A percentile compares a stretch with the other conserved stretches of the same genome.
Evolutionary conservation across 2,329 filamentous ascomycete species (phyloP).

Genomic region (Elsinoe australis): DNA sequence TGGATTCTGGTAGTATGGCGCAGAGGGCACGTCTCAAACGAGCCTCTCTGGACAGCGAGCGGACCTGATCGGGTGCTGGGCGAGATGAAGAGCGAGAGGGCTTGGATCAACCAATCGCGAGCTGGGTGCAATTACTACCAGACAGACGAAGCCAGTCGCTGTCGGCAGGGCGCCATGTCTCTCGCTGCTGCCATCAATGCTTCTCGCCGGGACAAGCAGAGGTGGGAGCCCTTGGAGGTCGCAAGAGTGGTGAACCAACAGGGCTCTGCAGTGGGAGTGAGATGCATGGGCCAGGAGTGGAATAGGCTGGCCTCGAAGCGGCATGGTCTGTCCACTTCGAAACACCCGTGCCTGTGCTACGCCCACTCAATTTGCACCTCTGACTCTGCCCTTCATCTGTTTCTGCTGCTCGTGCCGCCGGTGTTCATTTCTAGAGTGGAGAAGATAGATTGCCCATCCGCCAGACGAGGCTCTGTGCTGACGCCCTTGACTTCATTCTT

Average conservation of each 20-base stretch:
- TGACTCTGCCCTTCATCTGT: constrained; percentile 7
- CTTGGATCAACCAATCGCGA: constrained; percentile 6
- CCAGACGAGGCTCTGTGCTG: not conserved
- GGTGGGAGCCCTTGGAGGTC: not conserved
- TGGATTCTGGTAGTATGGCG: not conserved
- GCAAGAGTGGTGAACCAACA: constrained; percentile 5
- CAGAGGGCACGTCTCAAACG: constrained; percentile 6
- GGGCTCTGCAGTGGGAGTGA: not conserved
- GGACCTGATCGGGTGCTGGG: not conserved
- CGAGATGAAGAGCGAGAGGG: not conserved
- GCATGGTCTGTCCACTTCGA: constrained; percentile 8
- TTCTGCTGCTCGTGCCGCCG: not conserved
- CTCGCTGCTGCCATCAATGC: not conserved
- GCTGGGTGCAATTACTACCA: constrained; percentile 15
- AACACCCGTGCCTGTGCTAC: constrained; percentile 8
- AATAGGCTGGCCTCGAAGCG: constrained; percentile 8
- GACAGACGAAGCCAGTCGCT: constrained; percentile 17
- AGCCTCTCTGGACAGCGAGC: constrained; percentile 1
- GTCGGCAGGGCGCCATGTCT: constrained; percentile 10
- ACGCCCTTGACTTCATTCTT: not conserved
- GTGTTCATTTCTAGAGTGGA: constrained; percentile 9
- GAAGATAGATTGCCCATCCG: not conserved
- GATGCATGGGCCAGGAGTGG: constrained; percentile 13
- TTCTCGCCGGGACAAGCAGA: not conserved
- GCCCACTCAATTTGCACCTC: constrained; percentile 3